These are phyloP conservation scores for Mycena rebaudengoi DNA, from an alignment of 768 basidiomycete species.

Conservation along the genomic window DNA sequence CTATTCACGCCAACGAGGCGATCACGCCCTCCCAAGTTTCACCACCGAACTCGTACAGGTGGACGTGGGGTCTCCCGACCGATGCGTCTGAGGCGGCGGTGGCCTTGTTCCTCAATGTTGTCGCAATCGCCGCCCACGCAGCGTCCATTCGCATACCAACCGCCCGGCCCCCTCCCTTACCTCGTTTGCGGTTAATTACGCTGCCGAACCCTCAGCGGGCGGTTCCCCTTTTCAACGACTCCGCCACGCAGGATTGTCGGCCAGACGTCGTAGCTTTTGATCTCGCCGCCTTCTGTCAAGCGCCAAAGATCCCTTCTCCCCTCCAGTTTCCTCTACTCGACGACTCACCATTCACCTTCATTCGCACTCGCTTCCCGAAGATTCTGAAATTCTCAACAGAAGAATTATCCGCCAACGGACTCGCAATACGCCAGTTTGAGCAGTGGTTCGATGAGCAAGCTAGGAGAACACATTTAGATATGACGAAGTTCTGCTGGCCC, in stretches of 20 bases:
- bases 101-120: constrained; percentile 5
- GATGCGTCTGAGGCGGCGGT: constrained; percentile 2
- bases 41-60: neutral
- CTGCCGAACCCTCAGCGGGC: constrained; percentile 6
- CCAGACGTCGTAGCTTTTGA: constrained; percentile 7
- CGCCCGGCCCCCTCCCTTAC: neutral
- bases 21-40: neutral
- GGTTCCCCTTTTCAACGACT: constrained; percentile 1
- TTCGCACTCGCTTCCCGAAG: neutral
- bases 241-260: constrained; percentile 8
- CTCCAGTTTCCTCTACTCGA: too few relatives aligned
- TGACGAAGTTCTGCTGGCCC: neutral
- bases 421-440: neutral
- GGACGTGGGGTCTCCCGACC: constrained; percentile 11
- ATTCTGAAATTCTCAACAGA: neutral
- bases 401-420: neutral
- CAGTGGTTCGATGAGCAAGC: neutral
- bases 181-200: constrained; percentile 2
- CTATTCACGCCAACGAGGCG: constrained; percentile 2
- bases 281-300: neutral
- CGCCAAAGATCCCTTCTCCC: too few relatives aligned
- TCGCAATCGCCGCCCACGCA: constrained; percentile 14
- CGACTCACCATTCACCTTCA: neutral
- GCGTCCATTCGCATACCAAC: constrained; percentile 6
- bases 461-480: neutral